Conservation (phyloP, 2,329 filamentous ascomycete species). For the Diaporthe citriasiana region DNA sequence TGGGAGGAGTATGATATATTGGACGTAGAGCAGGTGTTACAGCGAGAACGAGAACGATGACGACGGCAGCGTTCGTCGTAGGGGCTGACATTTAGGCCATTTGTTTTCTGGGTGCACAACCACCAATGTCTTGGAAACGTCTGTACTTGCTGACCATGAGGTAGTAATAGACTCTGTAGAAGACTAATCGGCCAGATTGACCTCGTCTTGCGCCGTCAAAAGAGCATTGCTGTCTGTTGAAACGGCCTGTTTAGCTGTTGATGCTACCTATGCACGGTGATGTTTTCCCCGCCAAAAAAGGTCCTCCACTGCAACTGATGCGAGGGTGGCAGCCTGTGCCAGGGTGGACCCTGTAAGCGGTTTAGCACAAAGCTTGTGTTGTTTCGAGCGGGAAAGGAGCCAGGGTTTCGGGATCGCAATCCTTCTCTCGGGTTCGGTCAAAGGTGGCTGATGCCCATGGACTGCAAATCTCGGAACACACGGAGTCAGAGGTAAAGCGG, state of each 20-base stretch:
- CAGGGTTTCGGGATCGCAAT: slow-evolving; percentile 5
- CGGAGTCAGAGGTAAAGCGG: background rate
- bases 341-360: slow-evolving; percentile 7
- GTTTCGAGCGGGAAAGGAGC: background rate
- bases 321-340: background rate
- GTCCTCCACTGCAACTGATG: slow-evolving; percentile 17
- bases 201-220: background rate
- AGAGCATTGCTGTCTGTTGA: background rate
- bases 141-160: background rate
- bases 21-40: background rate
- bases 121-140: background rate
- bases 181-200: no score
- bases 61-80: background rate
- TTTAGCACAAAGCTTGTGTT: slow-evolving; percentile 13
- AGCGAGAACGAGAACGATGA: slow-evolving; percentile 27
- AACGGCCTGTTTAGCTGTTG: background rate
- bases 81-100: background rate
- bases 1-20: background rate
- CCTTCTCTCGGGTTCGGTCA: background rate
- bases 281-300: slow-evolving; percentile 14
- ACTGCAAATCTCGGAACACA: background rate
- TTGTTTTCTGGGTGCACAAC: no score
- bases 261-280: slow-evolving; percentile 14
- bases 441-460: background rate
- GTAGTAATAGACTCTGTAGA: accelerated